Conservation (phyloP, 139 green algal species). For the Ettlia oleoabundans region DNA sequence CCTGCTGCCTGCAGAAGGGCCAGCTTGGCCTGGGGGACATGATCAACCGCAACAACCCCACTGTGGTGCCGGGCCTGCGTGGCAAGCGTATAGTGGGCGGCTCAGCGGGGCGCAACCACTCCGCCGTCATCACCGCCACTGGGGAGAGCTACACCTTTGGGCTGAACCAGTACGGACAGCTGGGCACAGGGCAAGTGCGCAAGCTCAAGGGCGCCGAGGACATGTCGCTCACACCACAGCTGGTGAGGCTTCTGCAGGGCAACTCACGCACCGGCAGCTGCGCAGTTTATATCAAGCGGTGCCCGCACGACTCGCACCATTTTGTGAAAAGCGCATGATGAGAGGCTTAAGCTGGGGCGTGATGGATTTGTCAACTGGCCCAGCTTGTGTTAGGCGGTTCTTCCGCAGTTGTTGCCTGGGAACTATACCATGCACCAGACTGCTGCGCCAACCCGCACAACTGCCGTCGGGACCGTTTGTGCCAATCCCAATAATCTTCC, state of each 20-base stretch:
- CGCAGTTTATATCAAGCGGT: too few relatives aligned
- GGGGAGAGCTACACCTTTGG: constrained; percentile 74
- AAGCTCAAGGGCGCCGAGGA: constrained; percentile 60
- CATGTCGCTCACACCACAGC: constrained; percentile 45
- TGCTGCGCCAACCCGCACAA: too few relatives aligned
- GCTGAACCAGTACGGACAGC: constrained; percentile 86
- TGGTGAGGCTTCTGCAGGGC: constrained; percentile 35
- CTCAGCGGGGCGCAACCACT: constrained; percentile 77
- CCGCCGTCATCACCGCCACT: constrained; percentile 61
- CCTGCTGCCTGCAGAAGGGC: constrained; percentile 66
- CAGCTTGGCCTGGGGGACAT: constrained; percentile 91
- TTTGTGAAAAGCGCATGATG: too few relatives aligned
- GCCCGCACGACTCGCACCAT: too few relatives aligned
- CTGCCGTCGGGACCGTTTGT: too few relatives aligned
- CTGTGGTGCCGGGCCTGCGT: constrained; percentile 61
- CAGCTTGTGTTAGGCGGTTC: constrained; percentile 27
- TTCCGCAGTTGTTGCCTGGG: too few relatives aligned
- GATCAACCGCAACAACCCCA: constrained; percentile 77
- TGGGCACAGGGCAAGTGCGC: constrained; percentile 72
- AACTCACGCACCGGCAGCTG: too few relatives aligned
- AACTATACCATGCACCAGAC: too few relatives aligned
- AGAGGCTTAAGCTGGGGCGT: too few relatives aligned
- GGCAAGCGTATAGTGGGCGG: constrained; percentile 58
- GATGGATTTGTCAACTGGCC: too few relatives aligned
- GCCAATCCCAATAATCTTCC: too few relatives aligned